Evolutionary conservation across 2,329 filamentous ascomycete species (phyloP).

Genomic region (Ploettnerulaceae sp.): DNA sequence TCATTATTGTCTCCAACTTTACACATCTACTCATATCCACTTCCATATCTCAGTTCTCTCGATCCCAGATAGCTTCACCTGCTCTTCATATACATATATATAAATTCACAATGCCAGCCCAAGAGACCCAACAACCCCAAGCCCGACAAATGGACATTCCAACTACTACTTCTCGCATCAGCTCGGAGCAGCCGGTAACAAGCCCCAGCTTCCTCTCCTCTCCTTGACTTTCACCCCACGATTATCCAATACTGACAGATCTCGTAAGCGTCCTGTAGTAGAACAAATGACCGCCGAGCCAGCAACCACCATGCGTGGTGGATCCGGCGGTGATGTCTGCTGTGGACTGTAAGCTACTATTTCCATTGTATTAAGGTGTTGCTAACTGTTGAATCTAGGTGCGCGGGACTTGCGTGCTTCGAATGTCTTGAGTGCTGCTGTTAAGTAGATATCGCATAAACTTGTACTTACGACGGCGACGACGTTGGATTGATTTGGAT

Average conservation of each 20-base stretch:
- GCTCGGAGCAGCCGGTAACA: conserved; percentile 29
- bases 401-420: conserved; percentile 31
- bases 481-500: too few species aligned
- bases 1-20: too few species aligned
- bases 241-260: conserved; percentile 25
- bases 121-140: conserved; percentile 30
- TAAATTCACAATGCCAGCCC: conserved; percentile 29
- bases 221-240: conserved; percentile 24
- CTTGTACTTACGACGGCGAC: too few species aligned
- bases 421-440: conserved; percentile 32
- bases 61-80: neutral
- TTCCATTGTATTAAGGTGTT: neutral
- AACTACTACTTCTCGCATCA: conserved; percentile 12
- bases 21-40: conserved; percentile 1
- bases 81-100: neutral
- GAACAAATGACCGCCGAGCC: conserved; percentile 32
- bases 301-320: conserved; percentile 26
- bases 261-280: conserved; percentile 18
- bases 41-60: neutral
- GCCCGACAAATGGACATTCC: conserved; percentile 28
- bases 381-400: conserved; percentile 18
- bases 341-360: conserved; percentile 28
- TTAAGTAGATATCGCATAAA: too few species aligned
- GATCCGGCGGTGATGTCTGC: conserved; percentile 25
- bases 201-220: conserved; percentile 8